Base-by-base conservation (phyloP, 352 stramenopile genomes). In the Blastocystis sp. region DNA sequence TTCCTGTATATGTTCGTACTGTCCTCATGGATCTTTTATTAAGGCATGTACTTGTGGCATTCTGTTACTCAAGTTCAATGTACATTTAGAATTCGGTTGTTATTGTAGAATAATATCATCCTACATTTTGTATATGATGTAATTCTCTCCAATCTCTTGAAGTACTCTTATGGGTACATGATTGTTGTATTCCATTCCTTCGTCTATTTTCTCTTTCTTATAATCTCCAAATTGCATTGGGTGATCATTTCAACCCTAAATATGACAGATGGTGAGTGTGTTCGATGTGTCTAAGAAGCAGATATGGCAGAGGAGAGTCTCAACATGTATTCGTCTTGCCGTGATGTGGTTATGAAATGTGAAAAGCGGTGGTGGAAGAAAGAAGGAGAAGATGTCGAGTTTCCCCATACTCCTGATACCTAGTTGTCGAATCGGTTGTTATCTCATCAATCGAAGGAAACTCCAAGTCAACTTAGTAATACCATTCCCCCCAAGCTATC, bases 31-130 rank as follows among this genome's bases (percentile, higher is more conserved):
- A 43, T n/a, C 37, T 7, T 29, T 80, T 29, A 32, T 54, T 19
- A 80, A 58, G 43, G 24, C 46, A 46, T 21, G 14, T 63, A 21
- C 61, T 32, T 80, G 69, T 39, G 69, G 69, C 12, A 29, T 59
- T 21, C 35, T 80, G 7, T 52, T 80, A 16, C 46, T 59, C 21
- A 80, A 80, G 69, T 80, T 80, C 51, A 80, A 80, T 37, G 69
- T 80, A n/a, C 5, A 9, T 49, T 32, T 42, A 12, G 24, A 14
- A 12, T 21, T 29, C 0, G 21, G 42, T 59, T n/a, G 12, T 27
- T 42, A 9, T 5, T n/a, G 21, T 80, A 80, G 69, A 49, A 80
- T 32, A 58, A 63, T n/a, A 58, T 80, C 39, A 59, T 80, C 21
- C 69, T 80, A 27, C 21, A 80, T 39, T 80, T 63, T 32, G 3